Percentiles rank a stretch among this genome's conserved stretches.
Conservation (phyloP, 768 basidiomycete species). For the Rhizopogon vinicolor region DNA sequence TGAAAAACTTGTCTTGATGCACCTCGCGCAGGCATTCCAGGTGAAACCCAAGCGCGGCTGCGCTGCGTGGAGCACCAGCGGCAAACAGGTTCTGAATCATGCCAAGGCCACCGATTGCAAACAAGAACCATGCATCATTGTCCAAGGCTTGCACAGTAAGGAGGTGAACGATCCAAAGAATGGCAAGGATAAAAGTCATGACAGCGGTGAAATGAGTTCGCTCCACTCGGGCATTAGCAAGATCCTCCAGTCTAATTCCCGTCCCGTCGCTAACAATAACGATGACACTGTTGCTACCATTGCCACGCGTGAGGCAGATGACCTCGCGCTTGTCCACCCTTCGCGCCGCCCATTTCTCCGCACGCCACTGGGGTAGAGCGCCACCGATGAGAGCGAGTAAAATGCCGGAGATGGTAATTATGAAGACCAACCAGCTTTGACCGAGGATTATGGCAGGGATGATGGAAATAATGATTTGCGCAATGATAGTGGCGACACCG, state of each 20-base stretch:
- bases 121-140: slow-evolving; percentile 17
- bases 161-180: slow-evolving; percentile 20
- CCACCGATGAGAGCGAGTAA: slow-evolving; percentile 16
- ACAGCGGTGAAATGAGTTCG: slow-evolving; percentile 5
- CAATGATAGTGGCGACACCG: slow-evolving; percentile 17
- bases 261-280: slow-evolving; percentile 24
- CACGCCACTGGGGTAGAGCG: slow-evolving; percentile 26
- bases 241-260: slow-evolving; percentile 24
- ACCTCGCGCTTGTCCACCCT: slow-evolving; percentile 14
- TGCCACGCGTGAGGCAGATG: slow-evolving; percentile 24
- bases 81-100: slow-evolving; percentile 22
- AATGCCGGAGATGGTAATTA: slow-evolving; percentile 25
- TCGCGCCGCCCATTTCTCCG: slow-evolving; percentile 26
- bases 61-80: slow-evolving; percentile 15
- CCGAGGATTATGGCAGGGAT: slow-evolving; percentile 18
- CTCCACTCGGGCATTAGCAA: slow-evolving; percentile 17
- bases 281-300: slow-evolving; percentile 22
- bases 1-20: neutral
- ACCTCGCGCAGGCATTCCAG: slow-evolving; percentile 2
- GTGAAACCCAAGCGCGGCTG: slow-evolving; percentile 19
- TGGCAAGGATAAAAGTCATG: slow-evolving; percentile 8
- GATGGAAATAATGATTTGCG: slow-evolving; percentile 24
- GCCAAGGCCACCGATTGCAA: slow-evolving; percentile 19
- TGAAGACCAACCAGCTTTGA: slow-evolving; percentile 24
- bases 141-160: slow-evolving; percentile 18